phyloP scores from a whole-genome alignment of 306 rosid genomes.

The Cicer arietinum region DNA sequence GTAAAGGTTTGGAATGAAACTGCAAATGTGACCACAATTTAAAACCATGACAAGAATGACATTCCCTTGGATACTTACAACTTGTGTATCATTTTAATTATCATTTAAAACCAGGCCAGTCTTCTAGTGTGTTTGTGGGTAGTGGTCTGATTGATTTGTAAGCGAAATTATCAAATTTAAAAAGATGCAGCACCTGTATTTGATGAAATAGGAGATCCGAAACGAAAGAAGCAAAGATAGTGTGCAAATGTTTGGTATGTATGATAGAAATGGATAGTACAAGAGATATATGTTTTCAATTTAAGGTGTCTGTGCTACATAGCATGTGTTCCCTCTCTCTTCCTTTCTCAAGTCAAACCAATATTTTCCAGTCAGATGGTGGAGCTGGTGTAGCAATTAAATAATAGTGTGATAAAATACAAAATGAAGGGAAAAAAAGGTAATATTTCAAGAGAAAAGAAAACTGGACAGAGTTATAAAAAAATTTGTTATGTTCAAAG shows the following conservation, averaged over 20 bases:
- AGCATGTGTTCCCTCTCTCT: no score
- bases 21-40: no score
- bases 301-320: no score
- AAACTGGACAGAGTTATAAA: not conserved
- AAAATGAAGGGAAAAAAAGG: no score
- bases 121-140: conserved; percentile 64
- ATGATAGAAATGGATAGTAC: conserved; percentile 64
- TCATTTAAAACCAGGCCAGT: conserved; percentile 74
- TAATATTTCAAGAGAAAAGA: not conserved
- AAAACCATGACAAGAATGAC: not conserved
- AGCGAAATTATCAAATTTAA: conserved; percentile 47
- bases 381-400: no score
- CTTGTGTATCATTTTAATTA: not conserved
- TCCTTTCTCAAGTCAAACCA: no score
- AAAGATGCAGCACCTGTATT: conserved; percentile 60
- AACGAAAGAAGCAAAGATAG: conserved; percentile 57
- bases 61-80: not conserved
- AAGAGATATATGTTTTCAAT: no score
- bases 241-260: conserved; percentile 66
- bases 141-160: conserved; percentile 64
- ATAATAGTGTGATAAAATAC: no score
- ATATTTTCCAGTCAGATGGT: no score
- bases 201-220: conserved; percentile 60
- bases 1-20: no score
- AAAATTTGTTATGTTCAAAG: not conserved